A percentile compares a stretch with the other conserved stretches of the same genome.
Conservation (phyloP, 306 rosid genomes). For the Amphicarpaea edgeworthii region DNA sequence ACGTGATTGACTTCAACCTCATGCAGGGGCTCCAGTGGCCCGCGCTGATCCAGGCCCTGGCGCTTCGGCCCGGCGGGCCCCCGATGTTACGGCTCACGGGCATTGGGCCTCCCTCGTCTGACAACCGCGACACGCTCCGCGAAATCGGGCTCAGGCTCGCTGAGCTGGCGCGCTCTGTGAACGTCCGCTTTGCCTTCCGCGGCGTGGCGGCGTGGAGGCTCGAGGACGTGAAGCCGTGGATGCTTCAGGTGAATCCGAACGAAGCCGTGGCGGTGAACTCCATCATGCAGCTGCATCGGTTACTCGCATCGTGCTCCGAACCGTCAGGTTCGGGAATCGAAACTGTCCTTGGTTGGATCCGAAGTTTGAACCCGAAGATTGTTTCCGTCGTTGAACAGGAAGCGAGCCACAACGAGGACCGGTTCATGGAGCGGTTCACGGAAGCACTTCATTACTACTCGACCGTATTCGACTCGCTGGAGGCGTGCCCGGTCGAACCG, state of each 20-base stretch:
- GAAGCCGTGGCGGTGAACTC: constrained; percentile 91
- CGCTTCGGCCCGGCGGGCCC: constrained; percentile 90
- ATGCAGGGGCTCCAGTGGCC: constrained; percentile 98
- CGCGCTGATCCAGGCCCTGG: constrained; percentile 83
- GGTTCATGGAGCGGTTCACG: constrained; percentile 84
- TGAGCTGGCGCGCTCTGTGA: constrained; percentile 82
- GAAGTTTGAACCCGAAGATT: constrained; percentile 74
- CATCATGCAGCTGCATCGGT: constrained; percentile 84
- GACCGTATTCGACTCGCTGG: constrained; percentile 56
- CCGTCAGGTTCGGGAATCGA: constrained; percentile 35
- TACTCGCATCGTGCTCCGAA: constrained; percentile 61
- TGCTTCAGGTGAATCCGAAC: constrained; percentile 75
- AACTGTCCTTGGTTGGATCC: constrained; percentile 70
- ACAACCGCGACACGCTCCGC: constrained; percentile 81
- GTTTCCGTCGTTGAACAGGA: constrained; percentile 88
- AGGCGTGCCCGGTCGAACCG: constrained; percentile 72
- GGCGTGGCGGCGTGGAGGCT: constrained; percentile 87
- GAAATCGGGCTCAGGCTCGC: constrained; percentile 82
- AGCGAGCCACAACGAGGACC: constrained; percentile 74
- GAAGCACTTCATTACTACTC: not conserved
- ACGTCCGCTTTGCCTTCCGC: constrained; percentile 83
- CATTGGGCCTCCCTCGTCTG: constrained; percentile 94
- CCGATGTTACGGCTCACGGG: constrained; percentile 80
- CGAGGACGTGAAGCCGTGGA: constrained; percentile 93
- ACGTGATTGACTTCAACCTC: constrained; percentile 89